These are phyloP conservation scores for Hyparrhenia diplandra DNA, from an alignment of 176 grass and related monocot genomes.

Conservation along the genomic window DNA sequence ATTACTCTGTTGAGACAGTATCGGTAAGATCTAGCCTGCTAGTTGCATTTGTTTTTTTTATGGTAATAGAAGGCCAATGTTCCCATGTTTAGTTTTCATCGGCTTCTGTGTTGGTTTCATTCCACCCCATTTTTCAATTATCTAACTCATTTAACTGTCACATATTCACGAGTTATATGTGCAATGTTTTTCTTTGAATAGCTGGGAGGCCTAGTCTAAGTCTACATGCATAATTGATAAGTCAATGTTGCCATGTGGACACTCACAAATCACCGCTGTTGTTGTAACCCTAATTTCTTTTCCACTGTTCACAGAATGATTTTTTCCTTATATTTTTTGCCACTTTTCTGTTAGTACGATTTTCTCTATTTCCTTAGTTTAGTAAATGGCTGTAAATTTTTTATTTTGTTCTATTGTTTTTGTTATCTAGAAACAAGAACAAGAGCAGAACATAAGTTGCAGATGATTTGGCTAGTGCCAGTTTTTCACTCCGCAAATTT, in stretches of 20 bases:
- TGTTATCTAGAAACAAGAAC: background rate
- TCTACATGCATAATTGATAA: background rate
- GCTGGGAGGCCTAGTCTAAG: background rate
- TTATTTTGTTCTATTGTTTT: background rate
- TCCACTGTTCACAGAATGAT: background rate
- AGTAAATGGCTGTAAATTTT: background rate
- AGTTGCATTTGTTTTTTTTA: background rate
- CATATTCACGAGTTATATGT: background rate
- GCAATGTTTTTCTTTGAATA: background rate
- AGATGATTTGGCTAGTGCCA: background rate
- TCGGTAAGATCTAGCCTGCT: slow-evolving; percentile 51
- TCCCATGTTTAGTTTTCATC: background rate
- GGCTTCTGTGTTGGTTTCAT: background rate
- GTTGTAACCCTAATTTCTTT: background rate
- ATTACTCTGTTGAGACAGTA: slow-evolving; percentile 94
- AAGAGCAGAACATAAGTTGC: background rate
- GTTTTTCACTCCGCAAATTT: background rate
- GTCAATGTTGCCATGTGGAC: background rate
- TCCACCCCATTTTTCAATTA: background rate
- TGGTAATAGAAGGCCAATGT: background rate
- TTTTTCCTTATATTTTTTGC: background rate
- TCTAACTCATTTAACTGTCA: background rate
- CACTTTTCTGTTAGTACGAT: background rate
- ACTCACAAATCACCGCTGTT: slow-evolving; percentile 3
- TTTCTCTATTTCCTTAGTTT: background rate